Evolutionary conservation across 371 early-diverging fungal genomes (phyloP), one percentile per base, ranked within the genome.

Genomic region (Nosema bombycis): DNA sequence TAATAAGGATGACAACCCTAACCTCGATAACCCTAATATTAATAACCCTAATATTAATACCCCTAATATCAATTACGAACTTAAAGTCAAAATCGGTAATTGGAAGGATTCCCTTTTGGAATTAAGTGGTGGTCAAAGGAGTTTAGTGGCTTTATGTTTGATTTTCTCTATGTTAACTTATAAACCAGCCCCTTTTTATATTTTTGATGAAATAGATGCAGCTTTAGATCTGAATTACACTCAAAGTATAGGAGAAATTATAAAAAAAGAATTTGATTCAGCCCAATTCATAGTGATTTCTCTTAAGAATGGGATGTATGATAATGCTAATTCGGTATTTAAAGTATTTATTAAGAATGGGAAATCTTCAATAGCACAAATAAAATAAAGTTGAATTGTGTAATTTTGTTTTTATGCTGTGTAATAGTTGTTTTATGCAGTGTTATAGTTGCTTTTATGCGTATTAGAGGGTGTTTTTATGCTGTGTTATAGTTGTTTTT

Each of bases 281-380:
- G 92, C 96, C 0, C 99, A 99, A 85, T 98, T 99, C 84, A 91
- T 99, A 58, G 92, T 98, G 1, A 97, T 99, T 1, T 94, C 94
- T 26, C 88, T 99, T n/a, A 99, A 98, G 85, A 97, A 97, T 83
- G 98, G 96, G 70, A 96, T 99, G 97, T 98, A 95, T 86, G 93
- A 93, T 80, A 96, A 96, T 84, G 99, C 99, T 74, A 95, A 97
- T 80, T 94, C 93, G 0, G 87, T 99, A 21, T 98, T 94, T 88
- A 89, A 91, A 69, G 92, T 97, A 0, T 90, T 91, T 76, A 95
- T 98, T 84, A 86, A 91, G 66, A 96, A 98, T 80, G 96, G 97
- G 34, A 93, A 92, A 26, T 94, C 96, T 14, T 90, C 91, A 36
- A 94, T 99, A 1, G 95, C 94, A 46, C 65, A 78, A 69, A 79